Evolutionary conservation across 441 rosid genomes (phyloP), one percentile per base, ranked within the genome.

Genomic region (Euphorbia schlechtendalii): DNA sequence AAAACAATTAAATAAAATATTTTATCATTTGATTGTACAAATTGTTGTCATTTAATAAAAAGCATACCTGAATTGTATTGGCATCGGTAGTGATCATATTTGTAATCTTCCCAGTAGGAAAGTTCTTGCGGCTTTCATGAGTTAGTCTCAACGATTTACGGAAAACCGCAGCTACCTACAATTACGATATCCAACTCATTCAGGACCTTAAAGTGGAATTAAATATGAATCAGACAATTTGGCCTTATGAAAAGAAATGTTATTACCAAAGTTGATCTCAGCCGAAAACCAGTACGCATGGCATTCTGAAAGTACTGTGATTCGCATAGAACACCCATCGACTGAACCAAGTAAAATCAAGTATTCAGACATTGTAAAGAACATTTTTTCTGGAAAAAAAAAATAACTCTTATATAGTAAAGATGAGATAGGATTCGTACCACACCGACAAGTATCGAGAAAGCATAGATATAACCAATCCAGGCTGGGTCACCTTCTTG

Each of bases 51-150:
- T 60, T 40, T 30, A 38, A 32, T 8, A 49, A 64, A 61, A 12
- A 65, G 27, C 74, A 71, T 73, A 90, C 98, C 95, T 90, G 96
- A 77, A 90, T 83, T 45, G 91, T 71, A 78, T 76, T 85, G 61
- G 91, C 89, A 78, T 93, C 98, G 64, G 97, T 88, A 66, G 98
- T 86, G 67, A 93, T 93, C 97, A 93, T 93, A 71, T 93, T 93
- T 56, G 89, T 93, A 72, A 93, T 76, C 80, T 90, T 93, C 57
- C 97, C 98, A 58, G 95, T 84, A 17, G 86, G 84, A 54, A 88
- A 90, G 74, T 85, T 83, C 86, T 85, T 90, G 73, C 85, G 92
- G 73, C 82, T 78, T 68, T 86, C 96, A 25, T 90, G 96, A 78
- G 90, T 88, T 69, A 93, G 79, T 68, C 95, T 81, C 72, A 93